These are phyloP conservation scores for Notholithocarpus densiflorus DNA, from an alignment of 306 rosid genomes.

Conservation along the genomic window DNA sequence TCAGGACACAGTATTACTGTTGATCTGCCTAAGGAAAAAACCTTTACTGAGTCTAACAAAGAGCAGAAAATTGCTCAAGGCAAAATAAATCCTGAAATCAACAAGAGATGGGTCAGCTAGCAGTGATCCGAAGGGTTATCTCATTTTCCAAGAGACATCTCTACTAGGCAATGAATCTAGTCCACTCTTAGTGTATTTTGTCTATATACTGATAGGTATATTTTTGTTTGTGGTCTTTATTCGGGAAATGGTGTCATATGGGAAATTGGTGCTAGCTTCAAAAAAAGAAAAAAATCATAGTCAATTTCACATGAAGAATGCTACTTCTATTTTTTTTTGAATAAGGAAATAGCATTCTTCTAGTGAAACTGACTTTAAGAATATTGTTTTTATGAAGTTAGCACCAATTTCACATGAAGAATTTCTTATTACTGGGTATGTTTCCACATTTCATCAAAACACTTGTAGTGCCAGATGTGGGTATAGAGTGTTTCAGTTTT, in stretches of 20 bases:
- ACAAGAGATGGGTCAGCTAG: constrained; percentile 13
- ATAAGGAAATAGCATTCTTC: too few species aligned
- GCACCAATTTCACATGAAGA: not conserved
- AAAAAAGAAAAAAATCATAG: not conserved
- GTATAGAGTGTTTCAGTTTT: not conserved
- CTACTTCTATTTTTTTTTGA: too few species aligned
- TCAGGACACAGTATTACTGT: not conserved
- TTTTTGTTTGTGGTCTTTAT: constrained; percentile 24
- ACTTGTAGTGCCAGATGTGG: too few species aligned
- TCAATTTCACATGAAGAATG: not conserved
- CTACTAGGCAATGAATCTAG: constrained; percentile 18
- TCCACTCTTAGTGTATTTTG: constrained; percentile 33
- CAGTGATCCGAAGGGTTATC: constrained; percentile 15
- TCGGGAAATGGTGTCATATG: constrained; percentile 29
- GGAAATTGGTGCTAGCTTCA: constrained; percentile 13
- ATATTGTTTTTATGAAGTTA: too few species aligned
- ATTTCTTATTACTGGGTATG: not conserved
- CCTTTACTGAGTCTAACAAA: not conserved
- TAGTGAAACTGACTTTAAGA: too few species aligned
- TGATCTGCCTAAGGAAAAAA: not conserved
- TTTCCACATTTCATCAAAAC: too few species aligned
- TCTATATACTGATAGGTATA: constrained; percentile 24
- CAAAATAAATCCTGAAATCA: constrained; percentile 2
- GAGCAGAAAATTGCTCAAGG: constrained; percentile 13
- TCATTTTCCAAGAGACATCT: constrained; percentile 26